Base-by-base conservation (phyloP, 164 flowering plant genomes). In the Aristolochia fimbriata region DNA sequence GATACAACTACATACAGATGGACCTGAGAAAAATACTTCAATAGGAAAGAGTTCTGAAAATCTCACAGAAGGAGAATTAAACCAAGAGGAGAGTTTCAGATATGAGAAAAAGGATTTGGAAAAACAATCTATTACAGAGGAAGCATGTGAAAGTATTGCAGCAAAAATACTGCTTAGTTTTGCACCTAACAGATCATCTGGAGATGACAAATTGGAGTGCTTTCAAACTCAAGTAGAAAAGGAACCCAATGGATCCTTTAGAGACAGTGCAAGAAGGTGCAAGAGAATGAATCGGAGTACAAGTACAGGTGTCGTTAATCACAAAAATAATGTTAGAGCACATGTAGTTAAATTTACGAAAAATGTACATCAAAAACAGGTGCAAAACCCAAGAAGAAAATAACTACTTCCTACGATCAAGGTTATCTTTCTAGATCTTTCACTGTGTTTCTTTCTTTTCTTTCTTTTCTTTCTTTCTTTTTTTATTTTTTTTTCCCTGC, bases 101-200 rank as follows among this genome's bases (percentile, higher is more conserved):
- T 53, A 20, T 33, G 51, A 19, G 24, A 64, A 51, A 33, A 62
- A 64, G 27, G 54, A 60, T 10, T 24, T 31, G 7, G 47, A 51
- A n/a, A 53, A 56, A 17, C 55, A 54, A 51, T 25, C 58, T 30
- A 59, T 50, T 41, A 4, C 48, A 31, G 65, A 58, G 41, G 64
- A 55, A 24, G 70, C 58, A 62, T 49, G 52, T 12, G 70, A 71
- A 49, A 71, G 60, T 55, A 59, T 66, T 54, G 70, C 70, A 15
- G 73, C 73, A 27, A 64, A 63, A 46, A 71, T 71, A 48, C 57
- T 71, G 57, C 74, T 70, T 20, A 62, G 67, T 55, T 59, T 71
- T 62, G 57, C 55, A 20, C 55, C 66, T 15, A n/a, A 45, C 60
- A 21, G 37, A 61, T 56, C 65, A 22, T n/a, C 24, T 10, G 25